A percentile compares a stretch with the other conserved stretches of the same genome.
These are phyloP conservation scores for Triticum dicoccoides DNA, from an alignment of 176 grass and related monocot species.

Conservation along the genomic window DNA sequence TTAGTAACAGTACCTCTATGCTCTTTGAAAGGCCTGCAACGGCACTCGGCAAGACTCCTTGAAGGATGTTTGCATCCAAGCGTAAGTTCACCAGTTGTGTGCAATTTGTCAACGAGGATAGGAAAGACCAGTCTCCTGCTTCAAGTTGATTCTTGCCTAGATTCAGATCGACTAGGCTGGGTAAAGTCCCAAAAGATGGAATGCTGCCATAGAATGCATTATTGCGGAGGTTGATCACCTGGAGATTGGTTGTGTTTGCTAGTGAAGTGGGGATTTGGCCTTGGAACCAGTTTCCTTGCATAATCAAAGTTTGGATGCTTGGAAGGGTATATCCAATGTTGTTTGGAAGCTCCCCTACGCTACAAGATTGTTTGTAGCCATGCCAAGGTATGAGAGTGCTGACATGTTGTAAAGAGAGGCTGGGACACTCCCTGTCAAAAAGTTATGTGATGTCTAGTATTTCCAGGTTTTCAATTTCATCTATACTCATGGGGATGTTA, in stretches of 20 bases:
- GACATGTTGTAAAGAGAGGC: constrained; percentile 42
- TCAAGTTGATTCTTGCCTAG: constrained; percentile 29
- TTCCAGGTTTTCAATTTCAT: constrained; percentile 4
- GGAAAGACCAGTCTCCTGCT: constrained; percentile 44
- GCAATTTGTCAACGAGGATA: constrained; percentile 42
- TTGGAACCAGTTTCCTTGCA: constrained; percentile 14
- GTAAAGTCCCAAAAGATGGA: constrained; percentile 17
- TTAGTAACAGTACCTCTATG: neutral
- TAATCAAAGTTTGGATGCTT: constrained; percentile 17
- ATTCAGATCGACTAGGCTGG: constrained; percentile 1
- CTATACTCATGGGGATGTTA: neutral
- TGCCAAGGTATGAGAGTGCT: neutral
- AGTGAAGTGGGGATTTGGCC: constrained; percentile 28
- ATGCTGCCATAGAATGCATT: constrained; percentile 31
- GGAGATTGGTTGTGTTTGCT: neutral
- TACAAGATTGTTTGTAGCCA: neutral
- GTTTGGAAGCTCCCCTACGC: constrained; percentile 11
- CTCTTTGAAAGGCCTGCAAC: constrained; percentile 5
- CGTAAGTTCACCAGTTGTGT: neutral
- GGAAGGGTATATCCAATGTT: constrained; percentile 16
- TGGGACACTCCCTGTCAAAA: constrained; percentile 1
- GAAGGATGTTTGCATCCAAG: constrained; percentile 3
- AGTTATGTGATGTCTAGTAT: neutral
- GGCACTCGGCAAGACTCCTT: constrained; percentile 21
- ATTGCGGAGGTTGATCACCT: neutral